phyloP scores from a whole-genome alignment of 768 basidiomycete genomes.

The Coprinopsis cinerea region DNA sequence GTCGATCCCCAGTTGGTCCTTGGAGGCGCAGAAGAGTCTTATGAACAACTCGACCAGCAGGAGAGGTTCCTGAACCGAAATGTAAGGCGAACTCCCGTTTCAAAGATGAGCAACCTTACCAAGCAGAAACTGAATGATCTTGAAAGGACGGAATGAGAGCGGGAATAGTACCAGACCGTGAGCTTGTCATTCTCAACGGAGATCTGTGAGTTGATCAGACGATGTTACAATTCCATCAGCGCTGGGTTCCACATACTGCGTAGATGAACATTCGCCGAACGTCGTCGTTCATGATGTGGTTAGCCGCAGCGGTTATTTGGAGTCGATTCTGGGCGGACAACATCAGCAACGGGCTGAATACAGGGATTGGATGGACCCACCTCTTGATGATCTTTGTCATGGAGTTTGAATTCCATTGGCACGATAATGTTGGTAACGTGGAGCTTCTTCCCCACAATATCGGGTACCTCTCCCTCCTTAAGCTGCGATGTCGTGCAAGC shows the following conservation, averaged over 20 bases:
- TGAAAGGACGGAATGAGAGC: conserved; percentile 1
- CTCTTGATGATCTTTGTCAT: too few relatives aligned
- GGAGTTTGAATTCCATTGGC: not conserved
- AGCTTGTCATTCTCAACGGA: not conserved
- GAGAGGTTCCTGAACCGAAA: conserved; percentile 16
- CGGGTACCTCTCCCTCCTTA: not conserved
- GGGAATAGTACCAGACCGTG: conserved; percentile 5
- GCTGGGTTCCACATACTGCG: not conserved
- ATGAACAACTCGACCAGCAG: conserved; percentile 15
- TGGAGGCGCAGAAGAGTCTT: conserved; percentile 14
- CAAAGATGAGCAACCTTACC: not conserved
- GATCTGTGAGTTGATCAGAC: not conserved
- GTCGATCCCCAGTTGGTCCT: conserved; percentile 16
- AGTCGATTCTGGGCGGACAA: not conserved
- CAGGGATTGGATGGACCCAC: too few relatives aligned
- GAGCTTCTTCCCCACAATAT: not conserved
- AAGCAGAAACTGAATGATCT: not conserved
- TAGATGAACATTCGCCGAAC: conserved; percentile 1
- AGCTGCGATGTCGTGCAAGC: too few relatives aligned
- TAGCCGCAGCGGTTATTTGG: not conserved
- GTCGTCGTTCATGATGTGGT: conserved; percentile 4
- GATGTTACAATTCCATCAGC: not conserved
- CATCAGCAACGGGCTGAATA: too few relatives aligned
- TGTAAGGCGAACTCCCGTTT: too few relatives aligned
- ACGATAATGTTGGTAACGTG: not conserved